These are phyloP conservation scores for Dujonia santamariae DNA, from an alignment of 1,139 yeast genomes.

Conservation along the genomic window DNA sequence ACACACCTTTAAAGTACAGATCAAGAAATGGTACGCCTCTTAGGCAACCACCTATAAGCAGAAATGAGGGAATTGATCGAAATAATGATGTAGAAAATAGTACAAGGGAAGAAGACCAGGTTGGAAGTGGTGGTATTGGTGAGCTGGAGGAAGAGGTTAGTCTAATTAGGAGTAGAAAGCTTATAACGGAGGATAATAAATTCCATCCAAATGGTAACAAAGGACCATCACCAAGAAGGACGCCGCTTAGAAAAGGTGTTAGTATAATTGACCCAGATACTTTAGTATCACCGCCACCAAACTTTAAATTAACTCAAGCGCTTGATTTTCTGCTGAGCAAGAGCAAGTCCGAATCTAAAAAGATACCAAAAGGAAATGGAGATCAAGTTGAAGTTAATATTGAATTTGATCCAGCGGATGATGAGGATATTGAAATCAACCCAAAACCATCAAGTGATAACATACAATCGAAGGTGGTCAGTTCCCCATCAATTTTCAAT, in stretches of 20 bases:
- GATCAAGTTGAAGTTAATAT: conserved; percentile 13
- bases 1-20: conserved; percentile 9
- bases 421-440: conserved; percentile 9
- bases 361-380: conserved; percentile 1
- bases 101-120: conserved; percentile 1
- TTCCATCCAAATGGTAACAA: conserved; percentile 16
- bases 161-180: conserved; percentile 15
- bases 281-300: conserved; percentile 13
- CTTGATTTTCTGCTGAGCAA: conserved; percentile 8
- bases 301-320: conserved; percentile 13
- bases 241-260: background rate
- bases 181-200: conserved; percentile 21
- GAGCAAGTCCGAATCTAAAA: background rate
- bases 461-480: too few relatives aligned
- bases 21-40: conserved; percentile 19
- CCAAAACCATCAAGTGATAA: background rate
- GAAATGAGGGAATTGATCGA: conserved; percentile 1
- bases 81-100: conserved; percentile 6
- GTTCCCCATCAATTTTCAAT: background rate
- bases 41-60: conserved; percentile 10
- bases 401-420: conserved; percentile 20
- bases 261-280: background rate
- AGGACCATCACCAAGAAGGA: conserved; percentile 1
- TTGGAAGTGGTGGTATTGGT: background rate
- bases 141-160: conserved; percentile 14